These are phyloP conservation scores for Trematosphaeria pertusa DNA, from an alignment of 2,329 filamentous ascomycete species.

Conservation along the genomic window DNA sequence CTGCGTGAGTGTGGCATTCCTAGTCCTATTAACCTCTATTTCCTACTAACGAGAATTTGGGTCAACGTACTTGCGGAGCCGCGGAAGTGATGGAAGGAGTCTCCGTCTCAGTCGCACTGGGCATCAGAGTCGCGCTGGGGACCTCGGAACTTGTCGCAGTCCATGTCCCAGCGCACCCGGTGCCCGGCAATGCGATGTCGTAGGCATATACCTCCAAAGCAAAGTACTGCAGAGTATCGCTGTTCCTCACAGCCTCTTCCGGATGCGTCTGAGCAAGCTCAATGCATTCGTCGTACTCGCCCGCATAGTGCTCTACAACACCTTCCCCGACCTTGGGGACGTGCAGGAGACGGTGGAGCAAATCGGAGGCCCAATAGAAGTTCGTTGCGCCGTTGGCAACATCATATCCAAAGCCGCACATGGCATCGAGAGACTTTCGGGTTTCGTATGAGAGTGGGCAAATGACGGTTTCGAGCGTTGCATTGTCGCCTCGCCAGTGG, in stretches of 20 bases:
- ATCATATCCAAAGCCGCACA: constrained; percentile 70
- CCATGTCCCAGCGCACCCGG: constrained; percentile 63
- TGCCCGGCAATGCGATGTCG: constrained; percentile 68
- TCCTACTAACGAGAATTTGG: not conserved
- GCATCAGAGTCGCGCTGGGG: constrained; percentile 3
- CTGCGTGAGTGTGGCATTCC: constrained; percentile 27
- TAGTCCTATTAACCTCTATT: constrained; percentile 4
- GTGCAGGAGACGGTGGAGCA: constrained; percentile 72
- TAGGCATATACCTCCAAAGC: constrained; percentile 72
- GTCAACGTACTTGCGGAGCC: constrained; percentile 16
- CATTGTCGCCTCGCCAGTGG: constrained; percentile 72
- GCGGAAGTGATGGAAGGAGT: constrained; percentile 14
- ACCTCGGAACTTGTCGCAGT: constrained; percentile 15
- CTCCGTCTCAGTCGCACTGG: constrained; percentile 5
- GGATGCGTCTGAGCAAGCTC: constrained; percentile 60
- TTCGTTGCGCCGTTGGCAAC: constrained; percentile 64
- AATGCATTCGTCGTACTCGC: constrained; percentile 63
- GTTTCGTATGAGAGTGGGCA: constrained; percentile 67
- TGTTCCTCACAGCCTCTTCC: constrained; percentile 62
- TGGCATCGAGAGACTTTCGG: constrained; percentile 63
- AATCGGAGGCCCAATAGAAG: constrained; percentile 70
- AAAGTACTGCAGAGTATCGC: constrained; percentile 71
- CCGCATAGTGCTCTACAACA: constrained; percentile 68
- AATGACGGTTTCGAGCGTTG: constrained; percentile 72
- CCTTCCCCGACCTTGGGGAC: constrained; percentile 66